Percentiles rank a stretch among this genome's conserved stretches.
These are phyloP conservation scores for Phytophthora quininea DNA, from an alignment of 352 stramenopile species.

Conservation along the genomic window DNA sequence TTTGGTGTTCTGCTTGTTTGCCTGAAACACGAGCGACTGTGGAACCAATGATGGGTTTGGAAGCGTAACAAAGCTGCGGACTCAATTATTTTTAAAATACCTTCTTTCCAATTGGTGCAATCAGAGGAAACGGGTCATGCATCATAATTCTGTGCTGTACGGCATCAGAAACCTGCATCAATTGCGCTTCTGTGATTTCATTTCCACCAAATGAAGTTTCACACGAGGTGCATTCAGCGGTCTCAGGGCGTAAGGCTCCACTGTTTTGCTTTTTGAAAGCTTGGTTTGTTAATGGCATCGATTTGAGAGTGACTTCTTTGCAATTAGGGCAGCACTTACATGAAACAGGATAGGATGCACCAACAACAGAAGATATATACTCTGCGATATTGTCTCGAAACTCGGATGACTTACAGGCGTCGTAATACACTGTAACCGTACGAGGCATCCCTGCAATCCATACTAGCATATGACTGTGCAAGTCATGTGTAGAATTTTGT, in stretches of 20 bases:
- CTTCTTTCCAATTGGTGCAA: constrained; percentile 4
- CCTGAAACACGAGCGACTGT: constrained; percentile 9
- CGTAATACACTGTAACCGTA: neutral
- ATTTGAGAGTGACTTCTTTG: neutral
- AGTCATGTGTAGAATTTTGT: constrained; percentile 7
- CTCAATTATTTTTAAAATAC: neutral
- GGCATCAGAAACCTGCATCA: neutral
- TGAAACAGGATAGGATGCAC: neutral
- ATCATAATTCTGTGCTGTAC: neutral
- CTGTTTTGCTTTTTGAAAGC: neutral
- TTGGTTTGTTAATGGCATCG: neutral
- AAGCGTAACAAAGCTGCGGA: constrained; percentile 2
- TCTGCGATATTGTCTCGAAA: neutral
- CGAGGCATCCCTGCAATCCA: constrained; percentile 4
- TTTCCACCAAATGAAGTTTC: constrained; percentile 3
- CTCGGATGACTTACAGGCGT: neutral
- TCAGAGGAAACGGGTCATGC: neutral
- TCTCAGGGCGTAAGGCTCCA: neutral
- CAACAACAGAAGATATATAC: neutral
- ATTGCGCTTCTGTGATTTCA: constrained; percentile 5
- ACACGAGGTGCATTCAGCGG: neutral
- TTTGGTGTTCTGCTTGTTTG: constrained; percentile 2
- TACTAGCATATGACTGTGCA: constrained; percentile 11
- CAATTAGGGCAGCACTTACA: neutral
- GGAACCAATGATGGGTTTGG: constrained; percentile 11